phyloP scores from a whole-genome alignment of 2,329 filamentous ascomycete genomes.

The Sporothrix inflata region DNA sequence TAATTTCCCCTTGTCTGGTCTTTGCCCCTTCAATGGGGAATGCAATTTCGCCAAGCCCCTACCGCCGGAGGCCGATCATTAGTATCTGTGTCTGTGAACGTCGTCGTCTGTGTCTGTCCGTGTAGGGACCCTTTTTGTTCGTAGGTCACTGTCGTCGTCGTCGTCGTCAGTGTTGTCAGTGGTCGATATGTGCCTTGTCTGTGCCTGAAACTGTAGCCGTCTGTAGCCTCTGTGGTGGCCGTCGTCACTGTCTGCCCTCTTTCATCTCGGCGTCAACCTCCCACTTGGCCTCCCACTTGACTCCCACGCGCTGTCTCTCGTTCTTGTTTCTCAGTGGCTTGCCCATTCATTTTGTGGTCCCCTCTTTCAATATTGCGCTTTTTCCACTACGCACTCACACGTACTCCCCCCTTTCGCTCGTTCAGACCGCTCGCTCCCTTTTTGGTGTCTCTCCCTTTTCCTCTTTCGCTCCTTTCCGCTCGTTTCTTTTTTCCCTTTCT shows the following conservation, averaged over 20 bases:
- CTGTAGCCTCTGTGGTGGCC: background rate
- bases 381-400: background rate
- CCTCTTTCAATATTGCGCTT: background rate
- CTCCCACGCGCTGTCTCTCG: background rate
- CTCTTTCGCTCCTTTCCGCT: constrained; percentile 6
- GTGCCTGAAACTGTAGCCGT: background rate
- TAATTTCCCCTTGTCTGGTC: constrained; percentile 33
- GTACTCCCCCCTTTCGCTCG: constrained; percentile 4
- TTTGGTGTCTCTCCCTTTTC: background rate
- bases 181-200: background rate
- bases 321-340: background rate
- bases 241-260: background rate
- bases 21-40: constrained; percentile 31
- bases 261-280: background rate
- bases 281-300: background rate
- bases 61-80: background rate
- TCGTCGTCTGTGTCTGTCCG: background rate
- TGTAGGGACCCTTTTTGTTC: too few relatives aligned
- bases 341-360: constrained; percentile 16
- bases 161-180: too few relatives aligned
- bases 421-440: background rate
- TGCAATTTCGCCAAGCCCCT: constrained; percentile 36
- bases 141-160: too few relatives aligned
- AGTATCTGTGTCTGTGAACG: too few relatives aligned
- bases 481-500: constrained; percentile 12